Base-by-base conservation (phyloP, 768 basidiomycete species). In the Mycena haematopus region DNA sequence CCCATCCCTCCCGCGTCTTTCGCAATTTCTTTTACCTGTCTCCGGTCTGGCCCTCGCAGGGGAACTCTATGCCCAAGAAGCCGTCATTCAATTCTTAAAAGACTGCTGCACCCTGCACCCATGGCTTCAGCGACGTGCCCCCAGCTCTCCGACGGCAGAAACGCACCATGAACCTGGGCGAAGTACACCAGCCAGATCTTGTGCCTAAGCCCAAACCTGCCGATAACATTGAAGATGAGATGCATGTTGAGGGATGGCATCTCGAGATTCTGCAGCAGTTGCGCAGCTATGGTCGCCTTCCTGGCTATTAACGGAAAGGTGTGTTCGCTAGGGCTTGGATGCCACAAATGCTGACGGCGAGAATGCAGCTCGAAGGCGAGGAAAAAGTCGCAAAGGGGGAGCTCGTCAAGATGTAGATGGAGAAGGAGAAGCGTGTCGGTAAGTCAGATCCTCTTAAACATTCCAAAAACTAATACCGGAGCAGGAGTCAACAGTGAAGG, bases 281-380 rank as follows among this genome's bases (percentile, higher is more conserved):
- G 36, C 78, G 92, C 93, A 0, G 95, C 95, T 0, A 90, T 96
- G 86, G 92, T 95, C 35, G 92, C 90, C 0, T 92, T 95, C 72
- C 77, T 95, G 27, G 88, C 88, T 8, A 86, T 88, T 42, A 94
- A 95, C 63, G 84, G 85, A 55, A 88, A 92, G 71, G 83, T 82
- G 65, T 19, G 66, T 33, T 25, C 19, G 35, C 47, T 57, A 19
- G 59, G 70, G n/a, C n/a, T n/a, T 31, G 17, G 4, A 59, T 9
- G 33, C 56, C 54, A 65, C 33, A 72, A 25, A n/a, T 38, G 11
- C 25, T 56, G 8, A 56, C 27, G 14, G 31, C 15, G 22, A 33
- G 65, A 66, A 14, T 31, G 31, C 27, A 76, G 74, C 62, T 74
- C 17, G 72, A 74, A 38, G 62, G 65, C 53, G 59, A 60, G 9